phyloP scores from a whole-genome alignment of 768 basidiomycete genomes.

The Russula olivacea region DNA sequence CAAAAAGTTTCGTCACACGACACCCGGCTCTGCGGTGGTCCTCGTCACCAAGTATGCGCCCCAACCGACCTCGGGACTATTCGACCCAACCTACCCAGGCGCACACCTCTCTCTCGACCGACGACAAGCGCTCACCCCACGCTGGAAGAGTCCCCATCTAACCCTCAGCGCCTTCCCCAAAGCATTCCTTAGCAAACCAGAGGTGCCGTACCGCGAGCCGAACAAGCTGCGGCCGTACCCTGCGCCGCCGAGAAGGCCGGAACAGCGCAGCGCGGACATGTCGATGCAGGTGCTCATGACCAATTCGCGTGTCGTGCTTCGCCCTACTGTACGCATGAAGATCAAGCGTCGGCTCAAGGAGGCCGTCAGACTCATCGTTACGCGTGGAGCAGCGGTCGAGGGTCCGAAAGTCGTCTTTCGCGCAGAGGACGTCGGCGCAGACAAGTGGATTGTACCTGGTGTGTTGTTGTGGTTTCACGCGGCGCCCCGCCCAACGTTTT shows the following conservation, averaged over 20 bases:
- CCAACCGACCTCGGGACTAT: not conserved
- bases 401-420: constrained; percentile 1
- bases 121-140: constrained; percentile 1
- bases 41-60: constrained; percentile 1
- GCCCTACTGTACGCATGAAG: not conserved
- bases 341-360: constrained; percentile 11
- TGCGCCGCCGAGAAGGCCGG: not conserved
- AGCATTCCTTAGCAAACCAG: constrained; percentile 8
- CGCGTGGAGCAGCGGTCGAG: constrained; percentile 16
- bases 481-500: not conserved
- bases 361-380: constrained; percentile 8
- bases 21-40: constrained; percentile 12
- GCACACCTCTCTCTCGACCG: not conserved
- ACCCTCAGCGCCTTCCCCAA: constrained; percentile 17
- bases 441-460: constrained; percentile 19
- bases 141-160: constrained; percentile 2
- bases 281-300: constrained; percentile 1
- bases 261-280: constrained; percentile 6
- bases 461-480: not conserved
- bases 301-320: not conserved
- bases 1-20: constrained; percentile 10
- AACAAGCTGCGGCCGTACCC: constrained; percentile 13
- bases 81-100: constrained; percentile 14
- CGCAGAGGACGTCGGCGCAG: constrained; percentile 13
- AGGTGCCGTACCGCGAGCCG: not conserved